A percentile compares a stretch with the other conserved stretches of the same genome.
Evolutionary conservation across 352 stramenopile species (phyloP).

Genomic region (Phytophthora citricola): DNA sequence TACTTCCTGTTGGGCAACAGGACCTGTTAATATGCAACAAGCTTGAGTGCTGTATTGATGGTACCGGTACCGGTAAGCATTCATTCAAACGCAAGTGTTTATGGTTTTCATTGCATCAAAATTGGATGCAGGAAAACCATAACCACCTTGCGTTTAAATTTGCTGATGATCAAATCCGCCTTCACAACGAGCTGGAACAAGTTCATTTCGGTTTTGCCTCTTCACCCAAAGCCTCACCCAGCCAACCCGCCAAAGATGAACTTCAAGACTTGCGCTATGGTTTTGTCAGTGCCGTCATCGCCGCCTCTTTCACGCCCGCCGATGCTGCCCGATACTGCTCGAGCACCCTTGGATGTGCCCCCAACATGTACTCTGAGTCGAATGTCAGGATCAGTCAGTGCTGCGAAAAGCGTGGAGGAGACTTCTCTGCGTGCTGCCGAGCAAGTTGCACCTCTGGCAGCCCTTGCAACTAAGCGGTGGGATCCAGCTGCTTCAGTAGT

Average conservation of each 20-base stretch:
- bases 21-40: no score
- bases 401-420: background rate
- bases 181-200: no score
- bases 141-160: no score
- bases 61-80: no score
- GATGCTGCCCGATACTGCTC: background rate
- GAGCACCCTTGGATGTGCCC: background rate
- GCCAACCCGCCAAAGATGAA: constrained; percentile 3
- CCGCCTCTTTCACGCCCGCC: background rate
- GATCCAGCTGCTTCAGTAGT: background rate
- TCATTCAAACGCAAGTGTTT: no score
- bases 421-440: background rate
- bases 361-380: background rate
- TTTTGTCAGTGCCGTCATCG: background rate
- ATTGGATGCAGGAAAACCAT: no score
- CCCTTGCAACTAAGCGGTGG: background rate
- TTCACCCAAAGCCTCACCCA: no score
- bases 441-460: background rate
- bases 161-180: no score
- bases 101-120: no score
- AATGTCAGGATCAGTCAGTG: background rate
- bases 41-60: no score
- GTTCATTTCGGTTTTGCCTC: no score
- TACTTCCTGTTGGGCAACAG: no score
- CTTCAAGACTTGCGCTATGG: constrained; percentile 3